These are phyloP conservation scores for Backusella circina DNA, from an alignment of 192 early-diverging fungal species.

Conservation along the genomic window DNA sequence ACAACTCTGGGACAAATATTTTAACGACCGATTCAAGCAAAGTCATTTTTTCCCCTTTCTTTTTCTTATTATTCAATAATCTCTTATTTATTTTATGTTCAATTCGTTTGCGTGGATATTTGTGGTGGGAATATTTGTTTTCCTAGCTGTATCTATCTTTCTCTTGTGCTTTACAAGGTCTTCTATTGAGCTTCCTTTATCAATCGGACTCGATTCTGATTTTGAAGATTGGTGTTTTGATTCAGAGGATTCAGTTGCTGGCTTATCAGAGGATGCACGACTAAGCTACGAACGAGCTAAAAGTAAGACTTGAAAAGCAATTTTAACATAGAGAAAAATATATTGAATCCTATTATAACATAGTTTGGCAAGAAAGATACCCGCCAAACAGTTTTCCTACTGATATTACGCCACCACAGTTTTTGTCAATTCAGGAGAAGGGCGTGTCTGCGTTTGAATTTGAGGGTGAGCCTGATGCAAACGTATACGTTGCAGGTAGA, in stretches of 20 bases:
- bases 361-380: constrained; percentile 67
- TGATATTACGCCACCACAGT: constrained; percentile 71
- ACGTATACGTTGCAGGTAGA: constrained; percentile 62
- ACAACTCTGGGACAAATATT: background rate
- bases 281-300: constrained; percentile 42
- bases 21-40: background rate
- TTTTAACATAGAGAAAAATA: background rate
- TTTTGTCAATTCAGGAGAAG: constrained; percentile 74
- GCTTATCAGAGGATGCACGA: constrained; percentile 38
- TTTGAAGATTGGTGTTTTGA: constrained; percentile 38
- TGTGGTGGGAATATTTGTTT: constrained; percentile 27
- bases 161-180: constrained; percentile 30
- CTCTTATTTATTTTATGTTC: background rate
- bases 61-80: background rate
- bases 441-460: constrained; percentile 84
- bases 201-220: constrained; percentile 5
- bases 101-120: constrained; percentile 31
- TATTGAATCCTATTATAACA: background rate
- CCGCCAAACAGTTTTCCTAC: constrained; percentile 73
- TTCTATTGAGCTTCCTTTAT: constrained; percentile 10
- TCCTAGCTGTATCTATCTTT: constrained; percentile 27
- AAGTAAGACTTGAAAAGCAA: constrained; percentile 11
- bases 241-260: constrained; percentile 24
- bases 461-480: constrained; percentile 60
- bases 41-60: background rate